These are phyloP conservation scores for Aspergillus ochraceoroseus DNA, from an alignment of 2,329 filamentous ascomycete species.

Conservation along the genomic window DNA sequence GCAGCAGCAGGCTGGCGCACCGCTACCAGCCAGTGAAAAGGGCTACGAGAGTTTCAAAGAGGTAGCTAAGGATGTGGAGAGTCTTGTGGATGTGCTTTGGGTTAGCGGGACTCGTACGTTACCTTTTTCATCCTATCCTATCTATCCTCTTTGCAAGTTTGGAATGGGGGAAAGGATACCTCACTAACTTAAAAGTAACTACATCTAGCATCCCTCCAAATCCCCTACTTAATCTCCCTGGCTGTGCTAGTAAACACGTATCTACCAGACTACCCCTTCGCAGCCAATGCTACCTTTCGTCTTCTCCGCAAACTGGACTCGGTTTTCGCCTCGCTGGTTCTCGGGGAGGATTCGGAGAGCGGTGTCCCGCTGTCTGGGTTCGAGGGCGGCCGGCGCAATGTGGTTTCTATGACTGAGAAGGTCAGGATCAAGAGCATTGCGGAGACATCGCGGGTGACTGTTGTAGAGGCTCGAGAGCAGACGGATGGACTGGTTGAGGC, in stretches of 20 bases:
- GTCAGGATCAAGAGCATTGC: conserved; percentile 78
- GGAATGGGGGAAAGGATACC: neutral
- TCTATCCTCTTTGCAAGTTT: neutral
- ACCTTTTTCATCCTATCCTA: neutral
- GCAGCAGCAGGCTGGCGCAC: too few relatives aligned
- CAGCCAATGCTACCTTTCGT: conserved; percentile 63
- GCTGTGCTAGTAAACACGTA: conserved; percentile 68
- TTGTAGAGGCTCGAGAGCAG: conserved; percentile 59
- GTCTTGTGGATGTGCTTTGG: conserved; percentile 76
- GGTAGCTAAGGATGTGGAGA: conserved; percentile 68
- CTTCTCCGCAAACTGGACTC: conserved; percentile 74
- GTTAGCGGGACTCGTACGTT: conserved; percentile 75
- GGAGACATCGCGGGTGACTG: conserved; percentile 65
- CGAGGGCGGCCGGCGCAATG: conserved; percentile 51
- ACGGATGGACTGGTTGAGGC: conserved; percentile 41
- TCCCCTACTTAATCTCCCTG: conserved; percentile 75
- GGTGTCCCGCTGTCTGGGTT: conserved; percentile 66
- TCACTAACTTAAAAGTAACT: neutral
- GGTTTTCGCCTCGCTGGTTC: conserved; percentile 71
- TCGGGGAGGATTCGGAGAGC: conserved; percentile 62
- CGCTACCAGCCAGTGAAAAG: conserved; percentile 29
- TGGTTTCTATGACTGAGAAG: conserved; percentile 71
- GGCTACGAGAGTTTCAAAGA: conserved; percentile 63
- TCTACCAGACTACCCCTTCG: conserved; percentile 65
- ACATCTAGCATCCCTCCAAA: conserved; percentile 64